Percentiles rank a stretch among this genome's conserved stretches.
Conservation (phyloP, 805 yeast species). For the Metschnikowia lachancei region DNA sequence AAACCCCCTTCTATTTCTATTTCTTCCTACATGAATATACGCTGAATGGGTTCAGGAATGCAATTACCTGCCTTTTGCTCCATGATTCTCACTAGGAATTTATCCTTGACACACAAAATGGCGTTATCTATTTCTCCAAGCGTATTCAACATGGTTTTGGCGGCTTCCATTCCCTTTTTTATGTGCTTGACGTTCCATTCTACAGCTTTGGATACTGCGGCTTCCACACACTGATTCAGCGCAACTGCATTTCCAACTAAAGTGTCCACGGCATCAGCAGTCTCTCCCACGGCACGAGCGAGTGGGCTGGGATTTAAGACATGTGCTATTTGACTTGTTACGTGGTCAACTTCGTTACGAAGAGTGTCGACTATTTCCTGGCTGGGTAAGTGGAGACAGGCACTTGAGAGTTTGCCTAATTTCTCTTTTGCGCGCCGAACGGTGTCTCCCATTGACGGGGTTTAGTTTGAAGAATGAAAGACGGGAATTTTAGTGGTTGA, state of each 20-base stretch:
- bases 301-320: constrained; percentile 10
- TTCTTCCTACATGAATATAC: constrained; percentile 1
- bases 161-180: background rate
- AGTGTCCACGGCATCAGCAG: constrained; percentile 1
- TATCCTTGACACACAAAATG: background rate
- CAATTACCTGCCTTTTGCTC: constrained; percentile 6
- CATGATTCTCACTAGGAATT: background rate
- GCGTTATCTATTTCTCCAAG: constrained; percentile 2
- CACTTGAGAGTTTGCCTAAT: background rate
- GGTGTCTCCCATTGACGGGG: constrained; percentile 1
- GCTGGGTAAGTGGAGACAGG: constrained; percentile 2
- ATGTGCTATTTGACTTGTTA: constrained; percentile 5
- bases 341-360: background rate
- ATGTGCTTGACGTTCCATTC: constrained; percentile 8
- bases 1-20: no score
- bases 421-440: constrained; percentile 4
- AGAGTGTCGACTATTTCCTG: constrained; percentile 5
- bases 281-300: constrained; percentile 3
- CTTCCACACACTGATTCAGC: background rate
- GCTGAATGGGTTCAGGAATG: constrained; percentile 8
- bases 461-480: background rate
- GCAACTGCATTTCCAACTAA: background rate
- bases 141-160: background rate
- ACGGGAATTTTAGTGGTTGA: no score
- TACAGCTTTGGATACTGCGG: constrained; percentile 2